These are phyloP conservation scores for Chaetomium olivaceum DNA, from an alignment of 2,329 filamentous ascomycete genomes.

Conservation along the genomic window DNA sequence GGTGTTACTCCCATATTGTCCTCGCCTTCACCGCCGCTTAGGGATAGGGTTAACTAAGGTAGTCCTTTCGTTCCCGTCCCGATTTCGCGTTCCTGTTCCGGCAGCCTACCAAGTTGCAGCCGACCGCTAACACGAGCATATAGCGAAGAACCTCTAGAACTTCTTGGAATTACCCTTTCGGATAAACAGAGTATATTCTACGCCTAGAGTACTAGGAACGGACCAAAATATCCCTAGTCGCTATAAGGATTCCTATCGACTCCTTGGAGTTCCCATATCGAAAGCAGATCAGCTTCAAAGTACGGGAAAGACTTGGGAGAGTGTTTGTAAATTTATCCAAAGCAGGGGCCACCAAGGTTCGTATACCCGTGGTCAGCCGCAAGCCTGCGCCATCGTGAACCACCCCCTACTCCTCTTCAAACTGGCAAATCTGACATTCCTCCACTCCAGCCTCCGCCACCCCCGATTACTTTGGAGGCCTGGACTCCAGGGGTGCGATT, in stretches of 20 bases:
- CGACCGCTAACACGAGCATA: constrained; percentile 20
- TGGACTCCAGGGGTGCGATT: too few relatives aligned
- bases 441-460: too few relatives aligned
- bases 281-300: constrained; percentile 23
- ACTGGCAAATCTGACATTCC: too few relatives aligned
- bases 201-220: constrained; percentile 13
- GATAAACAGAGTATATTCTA: constrained; percentile 10
- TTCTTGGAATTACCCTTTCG: constrained; percentile 11
- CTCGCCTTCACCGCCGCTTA: constrained; percentile 20
- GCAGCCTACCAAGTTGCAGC: constrained; percentile 18
- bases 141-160: constrained; percentile 15
- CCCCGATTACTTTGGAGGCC: too few relatives aligned
- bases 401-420: too few relatives aligned
- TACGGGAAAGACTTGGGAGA: constrained; percentile 22
- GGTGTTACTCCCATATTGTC: too few relatives aligned
- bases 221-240: constrained; percentile 21
- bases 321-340: constrained; percentile 20
- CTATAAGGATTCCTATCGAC: constrained; percentile 21
- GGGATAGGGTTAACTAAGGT: constrained; percentile 21
- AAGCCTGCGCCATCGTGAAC: too few relatives aligned
- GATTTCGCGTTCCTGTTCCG: constrained; percentile 19
- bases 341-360: too few relatives aligned
- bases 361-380: too few relatives aligned
- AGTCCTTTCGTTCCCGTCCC: constrained; percentile 21
- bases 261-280: constrained; percentile 21